Conservation (phyloP, 2,329 filamentous ascomycete genomes). For the Pseudogymnoascus sp. region DNA sequence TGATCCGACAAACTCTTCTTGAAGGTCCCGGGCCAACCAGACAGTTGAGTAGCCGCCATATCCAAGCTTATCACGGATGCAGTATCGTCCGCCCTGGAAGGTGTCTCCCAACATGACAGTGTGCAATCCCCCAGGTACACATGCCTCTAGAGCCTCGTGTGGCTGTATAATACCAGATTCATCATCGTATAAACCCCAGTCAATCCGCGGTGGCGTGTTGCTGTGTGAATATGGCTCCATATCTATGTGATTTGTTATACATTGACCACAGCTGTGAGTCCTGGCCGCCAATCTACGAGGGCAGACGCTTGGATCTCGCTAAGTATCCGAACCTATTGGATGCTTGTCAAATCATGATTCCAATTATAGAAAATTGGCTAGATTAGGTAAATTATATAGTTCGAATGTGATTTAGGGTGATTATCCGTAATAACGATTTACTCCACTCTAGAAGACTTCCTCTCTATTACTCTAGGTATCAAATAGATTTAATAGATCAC, state of each 20-base stretch:
- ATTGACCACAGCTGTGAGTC: background rate
- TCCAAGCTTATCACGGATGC: conserved; percentile 34
- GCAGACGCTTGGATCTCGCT: background rate
- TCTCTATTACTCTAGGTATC: background rate
- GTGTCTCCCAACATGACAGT: conserved; percentile 22
- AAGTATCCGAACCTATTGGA: too few relatives aligned
- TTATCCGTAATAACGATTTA: background rate
- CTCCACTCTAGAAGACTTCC: background rate
- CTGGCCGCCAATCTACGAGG: background rate
- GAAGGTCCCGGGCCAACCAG: conserved; percentile 33
- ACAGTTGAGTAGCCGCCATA: conserved; percentile 35
- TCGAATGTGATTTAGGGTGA: background rate
- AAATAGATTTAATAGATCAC: background rate
- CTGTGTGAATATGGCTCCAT: background rate
- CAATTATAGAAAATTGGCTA: too few relatives aligned
- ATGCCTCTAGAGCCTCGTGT: conserved; percentile 15
- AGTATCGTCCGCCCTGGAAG: conserved; percentile 29
- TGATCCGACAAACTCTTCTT: background rate
- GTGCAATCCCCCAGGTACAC: conserved; percentile 16
- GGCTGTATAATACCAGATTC: background rate
- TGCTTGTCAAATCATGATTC: too few relatives aligned
- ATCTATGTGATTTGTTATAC: background rate
- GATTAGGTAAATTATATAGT: background rate
- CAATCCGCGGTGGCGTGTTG: background rate
- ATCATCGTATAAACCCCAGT: background rate